These are phyloP conservation scores for Sphagnum tenellum DNA, from an alignment of 225 moss, liverwort and hornwort species.

Conservation along the genomic window DNA sequence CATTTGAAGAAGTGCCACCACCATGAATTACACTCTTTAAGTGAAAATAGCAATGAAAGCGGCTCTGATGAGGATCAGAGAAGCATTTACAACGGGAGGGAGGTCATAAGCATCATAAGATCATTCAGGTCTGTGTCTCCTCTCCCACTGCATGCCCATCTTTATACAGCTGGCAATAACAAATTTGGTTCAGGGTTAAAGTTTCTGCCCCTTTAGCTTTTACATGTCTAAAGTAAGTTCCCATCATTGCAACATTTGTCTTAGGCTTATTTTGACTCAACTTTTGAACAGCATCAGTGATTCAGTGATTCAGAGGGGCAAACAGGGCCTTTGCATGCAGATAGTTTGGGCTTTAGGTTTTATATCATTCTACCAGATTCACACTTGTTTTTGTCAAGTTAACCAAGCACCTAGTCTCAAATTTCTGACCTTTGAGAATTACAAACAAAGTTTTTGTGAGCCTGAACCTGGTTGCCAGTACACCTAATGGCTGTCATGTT, in stretches of 20 bases:
- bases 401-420: too few relatives aligned
- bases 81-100: conserved; percentile 3
- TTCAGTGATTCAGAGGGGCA: too few relatives aligned
- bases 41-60: conserved; percentile 4
- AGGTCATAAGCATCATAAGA: conserved; percentile 13
- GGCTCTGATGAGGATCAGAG: conserved; percentile 6
- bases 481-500: too few relatives aligned
- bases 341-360: too few relatives aligned
- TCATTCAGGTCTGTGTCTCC: conserved; percentile 6
- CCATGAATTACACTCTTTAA: conserved; percentile 1
- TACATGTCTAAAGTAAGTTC: too few relatives aligned
- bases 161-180: not conserved
- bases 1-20: conserved; percentile 4
- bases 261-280: not conserved
- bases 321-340: too few relatives aligned
- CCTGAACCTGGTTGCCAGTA: too few relatives aligned
- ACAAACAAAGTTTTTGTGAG: too few relatives aligned
- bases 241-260: not conserved
- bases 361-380: too few relatives aligned
- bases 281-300: too few relatives aligned
- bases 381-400: too few relatives aligned
- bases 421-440: too few relatives aligned
- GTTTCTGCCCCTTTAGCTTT: not conserved
- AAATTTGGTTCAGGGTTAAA: not conserved
- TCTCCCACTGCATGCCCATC: not conserved